Evolutionary conservation across 2,329 filamentous ascomycete genomes (phyloP).

Genomic region (Endothia cerciana): DNA sequence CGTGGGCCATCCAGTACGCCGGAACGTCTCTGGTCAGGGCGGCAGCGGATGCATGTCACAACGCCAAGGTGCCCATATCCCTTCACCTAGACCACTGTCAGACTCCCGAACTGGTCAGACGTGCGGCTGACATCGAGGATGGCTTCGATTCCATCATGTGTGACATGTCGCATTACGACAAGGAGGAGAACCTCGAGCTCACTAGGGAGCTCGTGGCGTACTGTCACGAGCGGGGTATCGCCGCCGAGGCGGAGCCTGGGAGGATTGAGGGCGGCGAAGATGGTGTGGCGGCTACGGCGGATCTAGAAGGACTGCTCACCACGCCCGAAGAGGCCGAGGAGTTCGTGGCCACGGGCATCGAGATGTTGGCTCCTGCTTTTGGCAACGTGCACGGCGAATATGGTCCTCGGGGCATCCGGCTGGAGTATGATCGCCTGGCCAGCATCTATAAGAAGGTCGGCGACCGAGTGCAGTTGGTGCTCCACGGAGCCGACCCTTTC

Average conservation of each 20-base stretch:
- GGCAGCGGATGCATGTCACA: constrained; percentile 59
- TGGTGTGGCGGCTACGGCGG: constrained; percentile 65
- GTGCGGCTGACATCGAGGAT: constrained; percentile 56
- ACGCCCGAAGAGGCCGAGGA: constrained; percentile 71
- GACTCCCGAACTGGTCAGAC: constrained; percentile 63
- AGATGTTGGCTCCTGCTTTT: constrained; percentile 75
- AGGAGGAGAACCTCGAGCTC: constrained; percentile 65
- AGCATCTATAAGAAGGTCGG: constrained; percentile 48
- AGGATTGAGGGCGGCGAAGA: constrained; percentile 65
- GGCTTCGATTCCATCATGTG: constrained; percentile 75
- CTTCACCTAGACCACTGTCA: constrained; percentile 71
- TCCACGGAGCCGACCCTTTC: constrained; percentile 55
- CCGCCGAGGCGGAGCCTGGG: constrained; percentile 71
- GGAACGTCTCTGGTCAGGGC: constrained; percentile 58
- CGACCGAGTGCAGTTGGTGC: constrained; percentile 49
- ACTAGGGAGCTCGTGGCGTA: constrained; percentile 66
- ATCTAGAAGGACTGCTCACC: constrained; percentile 58
- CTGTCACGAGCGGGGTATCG: constrained; percentile 66
- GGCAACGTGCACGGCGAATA: constrained; percentile 79
- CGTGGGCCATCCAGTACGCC: constrained; percentile 73
- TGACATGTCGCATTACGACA: constrained; percentile 73
- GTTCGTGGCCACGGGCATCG: constrained; percentile 72
- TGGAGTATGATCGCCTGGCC: constrained; percentile 61
- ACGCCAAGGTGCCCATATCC: constrained; percentile 61
- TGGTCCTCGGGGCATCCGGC: constrained; percentile 63